Percentiles rank a stretch among this genome's conserved stretches.
phyloP scores from a whole-genome alignment of 306 rosid genomes.

The Leucaena leucocephala region DNA sequence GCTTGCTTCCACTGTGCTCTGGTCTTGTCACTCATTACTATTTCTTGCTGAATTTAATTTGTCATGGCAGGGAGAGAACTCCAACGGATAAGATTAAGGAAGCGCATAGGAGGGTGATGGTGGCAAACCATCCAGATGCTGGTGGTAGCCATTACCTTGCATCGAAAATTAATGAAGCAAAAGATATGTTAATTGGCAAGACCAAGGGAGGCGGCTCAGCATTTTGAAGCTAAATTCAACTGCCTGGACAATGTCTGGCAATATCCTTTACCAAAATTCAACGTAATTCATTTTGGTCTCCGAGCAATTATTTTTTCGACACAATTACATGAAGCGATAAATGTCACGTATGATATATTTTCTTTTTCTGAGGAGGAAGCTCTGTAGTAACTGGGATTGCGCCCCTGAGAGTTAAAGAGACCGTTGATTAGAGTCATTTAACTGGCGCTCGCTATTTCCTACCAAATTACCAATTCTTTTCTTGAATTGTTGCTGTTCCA shows the following conservation, averaged over 20 bases:
- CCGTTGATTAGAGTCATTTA: constrained; percentile 2
- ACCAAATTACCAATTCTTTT: neutral
- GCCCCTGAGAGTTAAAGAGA: constrained; percentile 17
- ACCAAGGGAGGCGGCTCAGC: constrained; percentile 69
- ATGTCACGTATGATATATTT: neutral
- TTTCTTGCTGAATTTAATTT: constrained; percentile 27
- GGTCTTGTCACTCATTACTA: neutral
- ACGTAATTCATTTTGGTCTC: constrained; percentile 23
- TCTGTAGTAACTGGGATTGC: constrained; percentile 26
- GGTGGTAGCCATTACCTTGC: constrained; percentile 98
- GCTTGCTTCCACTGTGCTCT: neutral
- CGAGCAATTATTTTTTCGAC: constrained; percentile 6
- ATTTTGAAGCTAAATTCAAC: constrained; percentile 48
- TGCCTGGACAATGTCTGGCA: neutral
- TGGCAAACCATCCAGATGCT: constrained; percentile 96
- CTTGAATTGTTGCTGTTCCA: neutral
- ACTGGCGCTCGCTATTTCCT: neutral
- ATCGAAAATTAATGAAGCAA: constrained; percentile 90
- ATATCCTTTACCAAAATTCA: neutral
- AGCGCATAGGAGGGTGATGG: constrained; percentile 95
- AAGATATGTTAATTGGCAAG: constrained; percentile 71
- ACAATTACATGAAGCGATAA: constrained; percentile 8
- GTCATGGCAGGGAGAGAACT: constrained; percentile 54
- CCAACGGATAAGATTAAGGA: constrained; percentile 73
- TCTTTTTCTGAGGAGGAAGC: neutral